Percentiles rank a stretch among this genome's conserved stretches.
Conservation (phyloP, 2,329 filamentous ascomycete species). For the Macrophomina pseudophaseolina region DNA sequence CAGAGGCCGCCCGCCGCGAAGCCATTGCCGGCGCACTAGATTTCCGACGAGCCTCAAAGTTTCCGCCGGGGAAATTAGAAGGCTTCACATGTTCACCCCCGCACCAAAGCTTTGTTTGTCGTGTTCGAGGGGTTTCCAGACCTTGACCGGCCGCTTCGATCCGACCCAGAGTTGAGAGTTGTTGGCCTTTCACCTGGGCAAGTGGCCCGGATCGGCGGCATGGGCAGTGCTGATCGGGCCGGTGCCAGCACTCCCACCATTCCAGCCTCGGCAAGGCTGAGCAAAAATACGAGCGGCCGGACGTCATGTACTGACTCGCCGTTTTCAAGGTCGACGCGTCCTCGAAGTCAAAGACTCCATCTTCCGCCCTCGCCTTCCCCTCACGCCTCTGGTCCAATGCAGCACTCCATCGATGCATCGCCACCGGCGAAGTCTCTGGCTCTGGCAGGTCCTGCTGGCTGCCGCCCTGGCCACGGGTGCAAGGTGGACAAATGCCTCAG, state of each 20-base stretch:
- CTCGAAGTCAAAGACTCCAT: not conserved
- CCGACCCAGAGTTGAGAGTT: not conserved
- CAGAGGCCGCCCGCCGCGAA: not conserved
- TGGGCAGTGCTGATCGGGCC: constrained; percentile 20
- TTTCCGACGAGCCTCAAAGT: not conserved
- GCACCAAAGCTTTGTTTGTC: not conserved
- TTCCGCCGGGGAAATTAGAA: not conserved
- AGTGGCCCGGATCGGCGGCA: not conserved
- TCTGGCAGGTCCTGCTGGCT: constrained; percentile 2
- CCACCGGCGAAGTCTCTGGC: not conserved
- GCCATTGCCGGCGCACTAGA: not conserved
- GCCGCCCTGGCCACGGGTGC: not conserved
- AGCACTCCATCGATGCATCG: constrained; percentile 18
- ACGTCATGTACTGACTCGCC: constrained; percentile 16
- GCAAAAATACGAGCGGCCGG: not conserved
- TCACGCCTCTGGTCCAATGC: constrained; percentile 7
- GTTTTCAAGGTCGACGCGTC: constrained; percentile 7
- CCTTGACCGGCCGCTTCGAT: not conserved
- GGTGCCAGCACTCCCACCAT: not conserved
- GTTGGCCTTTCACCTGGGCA: not conserved
- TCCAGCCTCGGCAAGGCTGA: not conserved
- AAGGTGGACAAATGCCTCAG: not conserved
- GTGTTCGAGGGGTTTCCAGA: not conserved
- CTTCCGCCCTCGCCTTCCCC: not conserved
- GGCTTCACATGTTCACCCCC: not conserved